Base-by-base conservation (phyloP, 108 stramenopile genomes). In the Discostella pseudostelligera region DNA sequence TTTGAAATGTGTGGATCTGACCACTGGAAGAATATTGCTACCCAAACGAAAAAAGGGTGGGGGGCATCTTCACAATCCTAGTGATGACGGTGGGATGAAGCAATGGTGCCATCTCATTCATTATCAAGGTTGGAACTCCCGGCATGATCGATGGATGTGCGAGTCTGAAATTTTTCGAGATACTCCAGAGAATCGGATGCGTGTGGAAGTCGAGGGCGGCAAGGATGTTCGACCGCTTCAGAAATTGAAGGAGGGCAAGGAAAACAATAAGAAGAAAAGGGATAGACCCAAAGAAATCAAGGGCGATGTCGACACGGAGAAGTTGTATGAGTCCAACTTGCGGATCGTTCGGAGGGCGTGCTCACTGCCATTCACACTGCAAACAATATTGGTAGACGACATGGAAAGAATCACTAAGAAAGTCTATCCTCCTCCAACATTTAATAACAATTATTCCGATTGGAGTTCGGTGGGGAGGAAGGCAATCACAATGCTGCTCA, bases 61-160 rank as follows among this genome's bases (percentile, higher is more conserved):
- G 11, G n/a, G n/a, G n/a, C n/a, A n/a, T n/a, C n/a, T n/a, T n/a
- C n/a, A n/a, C n/a, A n/a, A n/a, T n/a, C n/a, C n/a, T n/a, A n/a
- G n/a, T n/a, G 26, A 22, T 8, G 73, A 43, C 17, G 50, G 28
- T 2, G 65, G 17, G 13, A 24, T n/a, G 25, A 61, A 73, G 53
- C 60, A 78, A 61, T 78, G 77, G 77, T 73, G 71, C 47, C 69
- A 79, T 40, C 47, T 79, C 19, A 29, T 82, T 24, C 81, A 82
- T 60, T 82, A 76, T 49, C 67, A 64, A 10, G 81, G 81, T 8
- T 82, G 81, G 81, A 82, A 82, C 56, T 66, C 70, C n/a, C 56
- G 78, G 0, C 69, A 68, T 39, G 81, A 82, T 56, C 49, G 68
- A 6, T 82, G 81, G 81, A 70, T 78, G 54, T 16, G 35, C 3